phyloP scores from a whole-genome alignment of 805 yeast species.

The Lipomyces anomalus region DNA sequence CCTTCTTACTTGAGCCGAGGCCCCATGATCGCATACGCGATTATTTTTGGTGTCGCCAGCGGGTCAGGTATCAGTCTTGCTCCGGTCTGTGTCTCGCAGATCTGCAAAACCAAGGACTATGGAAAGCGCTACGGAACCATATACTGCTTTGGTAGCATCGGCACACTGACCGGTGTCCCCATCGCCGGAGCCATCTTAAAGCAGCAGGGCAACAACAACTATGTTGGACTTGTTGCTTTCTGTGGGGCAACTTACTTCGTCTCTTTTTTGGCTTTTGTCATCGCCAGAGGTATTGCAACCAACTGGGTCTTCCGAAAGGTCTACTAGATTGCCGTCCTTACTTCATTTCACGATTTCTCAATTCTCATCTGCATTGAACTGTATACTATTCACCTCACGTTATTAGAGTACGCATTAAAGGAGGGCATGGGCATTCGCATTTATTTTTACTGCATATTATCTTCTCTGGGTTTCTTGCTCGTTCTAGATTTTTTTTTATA shows the following conservation, averaged over 20 bases:
- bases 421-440: too few species aligned
- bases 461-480: too few species aligned
- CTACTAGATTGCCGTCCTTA: not conserved
- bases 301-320: constrained; percentile 20
- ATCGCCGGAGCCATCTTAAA: constrained; percentile 42
- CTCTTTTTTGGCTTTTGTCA: constrained; percentile 25
- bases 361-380: too few species aligned
- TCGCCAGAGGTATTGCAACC: constrained; percentile 27
- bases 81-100: constrained; percentile 60
- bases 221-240: constrained; percentile 7
- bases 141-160: constrained; percentile 52
- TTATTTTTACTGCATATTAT: too few species aligned
- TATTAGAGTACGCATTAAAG: too few species aligned
- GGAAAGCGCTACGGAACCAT: constrained; percentile 54
- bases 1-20: constrained; percentile 37
- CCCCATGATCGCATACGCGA: constrained; percentile 48
- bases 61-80: constrained; percentile 58
- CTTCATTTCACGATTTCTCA: too few species aligned
- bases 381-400: too few species aligned
- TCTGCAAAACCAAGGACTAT: constrained; percentile 49
- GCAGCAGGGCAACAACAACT: constrained; percentile 26
- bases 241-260: constrained; percentile 25
- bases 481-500: too few species aligned
- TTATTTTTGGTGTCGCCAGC: constrained; percentile 48
- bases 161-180: constrained; percentile 45